These are phyloP conservation scores for Chlorella sp. DNA, from an alignment of 139 green algal species.

Conservation along the genomic window DNA sequence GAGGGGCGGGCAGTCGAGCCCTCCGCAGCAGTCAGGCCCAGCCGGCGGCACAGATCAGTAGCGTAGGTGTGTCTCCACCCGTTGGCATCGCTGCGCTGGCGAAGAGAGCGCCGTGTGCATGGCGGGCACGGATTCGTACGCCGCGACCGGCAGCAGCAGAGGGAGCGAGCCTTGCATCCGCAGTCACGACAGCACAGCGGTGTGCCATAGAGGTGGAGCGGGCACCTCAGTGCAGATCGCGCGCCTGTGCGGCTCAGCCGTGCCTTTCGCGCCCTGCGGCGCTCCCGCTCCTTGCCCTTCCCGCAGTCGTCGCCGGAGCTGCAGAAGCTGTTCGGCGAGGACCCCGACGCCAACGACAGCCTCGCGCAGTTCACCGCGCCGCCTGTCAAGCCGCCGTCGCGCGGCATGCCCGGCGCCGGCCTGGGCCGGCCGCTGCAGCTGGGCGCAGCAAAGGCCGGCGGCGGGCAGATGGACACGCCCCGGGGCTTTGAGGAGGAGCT, in stretches of 20 bases:
- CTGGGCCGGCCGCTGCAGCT: background rate
- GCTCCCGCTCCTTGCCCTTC: too few species aligned
- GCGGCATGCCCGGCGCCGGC: constrained; percentile 1
- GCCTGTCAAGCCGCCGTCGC: constrained; percentile 23
- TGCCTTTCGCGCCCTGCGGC: background rate
- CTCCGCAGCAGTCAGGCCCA: too few species aligned
- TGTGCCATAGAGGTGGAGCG: background rate
- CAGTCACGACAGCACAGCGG: background rate
- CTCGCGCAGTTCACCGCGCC: constrained; percentile 21
- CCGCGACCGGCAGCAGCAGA: background rate
- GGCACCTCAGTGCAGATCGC: background rate
- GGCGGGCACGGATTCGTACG: too few species aligned
- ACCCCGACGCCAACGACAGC: constrained; percentile 30
- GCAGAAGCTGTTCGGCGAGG: constrained; percentile 48
- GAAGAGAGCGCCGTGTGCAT: too few species aligned
- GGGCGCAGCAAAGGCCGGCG: constrained; percentile 6
- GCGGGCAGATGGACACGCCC: constrained; percentile 40
- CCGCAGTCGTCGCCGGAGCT: constrained; percentile 51
- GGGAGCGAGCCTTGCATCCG: background rate
- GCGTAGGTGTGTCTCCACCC: too few species aligned
- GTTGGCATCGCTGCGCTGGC: too few species aligned
- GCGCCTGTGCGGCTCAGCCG: background rate
- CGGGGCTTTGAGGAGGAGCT: constrained; percentile 54
- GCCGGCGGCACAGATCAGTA: too few species aligned
- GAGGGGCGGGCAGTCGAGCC: too few species aligned